Base-by-base conservation (phyloP, 495 filamentous ascomycete genomes). In the Aspergillus heteromorphus region DNA sequence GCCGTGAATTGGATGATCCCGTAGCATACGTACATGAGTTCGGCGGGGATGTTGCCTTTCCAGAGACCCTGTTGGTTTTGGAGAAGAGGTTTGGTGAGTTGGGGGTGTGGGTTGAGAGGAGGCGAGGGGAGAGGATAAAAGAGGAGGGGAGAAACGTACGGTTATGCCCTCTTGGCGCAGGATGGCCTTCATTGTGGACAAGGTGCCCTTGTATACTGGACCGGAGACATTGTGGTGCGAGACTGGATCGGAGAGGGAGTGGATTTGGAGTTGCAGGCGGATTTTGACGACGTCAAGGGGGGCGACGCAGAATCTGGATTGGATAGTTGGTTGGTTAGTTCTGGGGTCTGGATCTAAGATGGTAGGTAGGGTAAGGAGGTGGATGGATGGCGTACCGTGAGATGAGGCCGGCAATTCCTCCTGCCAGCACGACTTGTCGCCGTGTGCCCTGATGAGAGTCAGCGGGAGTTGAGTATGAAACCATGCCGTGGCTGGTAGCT, bases 21-120 rank as follows among this genome's bases (percentile, higher is more conserved):
- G 75, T 97, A 97, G 63, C 82, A 81, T 43, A 98, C 77, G 76
- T 98, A 98, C 66, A 98, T 83, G 27, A 93, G 69, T 73, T 97
- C 93, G 21, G 93, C 93, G 50, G 93, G 90, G 55, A 97, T 81
- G 67, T 98, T 98, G 70, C 93, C 93, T 77, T 97, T 97, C 93
- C 93, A 98, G 47, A 98, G 81, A 48, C 83, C 92, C 80, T 83
- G 34, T 49, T 50, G 9, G 27, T 18, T 41, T 13, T 43, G 10
- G 21, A 11, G 19, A 30, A 23, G 19, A 31, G 18, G 10, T 7
- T 13, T n/a, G n/a, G 42, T 36, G 17, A 55, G 3, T 48, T 45
- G 7, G 27, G 47, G 18, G 40, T 19, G 50, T 21, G 25, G 21
- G 27, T 25, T 4, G 17, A 16, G 20, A 19, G 17, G 11, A 14